Conservation (phyloP, 768 basidiomycete genomes). For the Pleurotus ostreatus region DNA sequence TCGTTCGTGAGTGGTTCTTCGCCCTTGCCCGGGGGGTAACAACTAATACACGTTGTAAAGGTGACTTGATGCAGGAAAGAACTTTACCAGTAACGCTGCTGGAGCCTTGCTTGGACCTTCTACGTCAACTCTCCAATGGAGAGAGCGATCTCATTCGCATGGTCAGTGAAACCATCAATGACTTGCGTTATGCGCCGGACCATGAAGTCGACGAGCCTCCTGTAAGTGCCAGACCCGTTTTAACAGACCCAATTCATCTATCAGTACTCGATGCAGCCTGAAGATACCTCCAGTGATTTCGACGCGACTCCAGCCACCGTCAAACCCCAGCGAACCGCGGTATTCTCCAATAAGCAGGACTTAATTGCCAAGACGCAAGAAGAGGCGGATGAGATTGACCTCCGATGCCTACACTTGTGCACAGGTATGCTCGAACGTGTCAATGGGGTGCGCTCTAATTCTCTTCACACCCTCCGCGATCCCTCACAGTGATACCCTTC, state of each 20-base stretch:
- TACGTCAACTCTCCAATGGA: slow-evolving; percentile 63
- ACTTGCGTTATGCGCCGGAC: slow-evolving; percentile 57
- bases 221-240: not conserved
- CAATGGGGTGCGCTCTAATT: slow-evolving; percentile 56
- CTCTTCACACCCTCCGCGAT: not conserved
- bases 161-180: slow-evolving; percentile 84
- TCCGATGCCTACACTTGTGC: slow-evolving; percentile 72
- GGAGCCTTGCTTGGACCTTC: slow-evolving; percentile 76
- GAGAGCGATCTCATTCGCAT: slow-evolving; percentile 86
- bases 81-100: slow-evolving; percentile 67
- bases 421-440: slow-evolving; percentile 85
- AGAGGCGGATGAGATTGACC: slow-evolving; percentile 59
- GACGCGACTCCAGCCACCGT: slow-evolving; percentile 23
- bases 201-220: slow-evolving; percentile 35
- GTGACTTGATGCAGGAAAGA: slow-evolving; percentile 77
- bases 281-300: slow-evolving; percentile 11
- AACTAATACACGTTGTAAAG: slow-evolving; percentile 27
- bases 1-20: slow-evolving; percentile 60
- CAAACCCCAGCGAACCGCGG: slow-evolving; percentile 16
- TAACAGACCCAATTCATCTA: too few species aligned
- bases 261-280: too few species aligned
- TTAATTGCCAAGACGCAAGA: slow-evolving; percentile 58
- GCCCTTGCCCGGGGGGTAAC: not conserved
- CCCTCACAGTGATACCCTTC: not conserved
- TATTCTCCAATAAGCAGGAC: slow-evolving; percentile 27